phyloP scores from a whole-genome alignment of 805 yeast species.

The Allodekkera sacchari region DNA sequence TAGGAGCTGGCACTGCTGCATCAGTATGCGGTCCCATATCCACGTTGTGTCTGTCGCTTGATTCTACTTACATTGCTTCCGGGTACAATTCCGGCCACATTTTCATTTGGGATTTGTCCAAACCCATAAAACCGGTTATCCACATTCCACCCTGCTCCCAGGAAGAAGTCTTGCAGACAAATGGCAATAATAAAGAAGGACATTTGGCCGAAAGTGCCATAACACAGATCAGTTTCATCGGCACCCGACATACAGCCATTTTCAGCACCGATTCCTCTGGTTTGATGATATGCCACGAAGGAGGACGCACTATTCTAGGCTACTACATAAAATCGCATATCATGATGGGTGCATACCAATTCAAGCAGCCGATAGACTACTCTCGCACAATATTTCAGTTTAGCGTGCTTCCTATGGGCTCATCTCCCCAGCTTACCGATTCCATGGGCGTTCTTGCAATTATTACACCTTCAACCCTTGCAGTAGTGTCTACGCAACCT shows the following conservation, averaged over 20 bases:
- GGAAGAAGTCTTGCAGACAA: slow-evolving; percentile 11
- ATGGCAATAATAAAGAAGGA: slow-evolving; percentile 16
- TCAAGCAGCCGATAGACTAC: slow-evolving; percentile 5
- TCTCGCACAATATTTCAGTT: slow-evolving; percentile 29
- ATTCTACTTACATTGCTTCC: slow-evolving; percentile 60
- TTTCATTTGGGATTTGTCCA: slow-evolving; percentile 55
- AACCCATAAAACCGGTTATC: slow-evolving; percentile 21
- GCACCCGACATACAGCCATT: slow-evolving; percentile 46
- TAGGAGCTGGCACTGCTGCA: slow-evolving; percentile 15
- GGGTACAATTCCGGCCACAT: slow-evolving; percentile 64
- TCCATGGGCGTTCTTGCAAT: slow-evolving; percentile 51
- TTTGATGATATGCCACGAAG: slow-evolving; percentile 54
- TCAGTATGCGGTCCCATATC: slow-evolving; percentile 41
- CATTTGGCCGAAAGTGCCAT: slow-evolving; percentile 33
- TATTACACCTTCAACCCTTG: slow-evolving; percentile 41
- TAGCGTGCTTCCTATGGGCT: slow-evolving; percentile 53
- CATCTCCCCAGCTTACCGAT: slow-evolving; percentile 46
- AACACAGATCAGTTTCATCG: slow-evolving; percentile 37
- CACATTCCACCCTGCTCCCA: slow-evolving; percentile 23
- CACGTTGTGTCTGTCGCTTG: slow-evolving; percentile 51
- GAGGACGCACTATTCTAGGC: slow-evolving; percentile 48
- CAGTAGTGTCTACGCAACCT: slow-evolving; percentile 48
- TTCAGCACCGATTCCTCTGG: slow-evolving; percentile 51
- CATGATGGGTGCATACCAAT: slow-evolving; percentile 41
- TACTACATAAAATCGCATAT: slow-evolving; percentile 38